Base-by-base conservation (phyloP, 192 early-diverging fungal species). In the Thoreauomyces humboldtii region DNA sequence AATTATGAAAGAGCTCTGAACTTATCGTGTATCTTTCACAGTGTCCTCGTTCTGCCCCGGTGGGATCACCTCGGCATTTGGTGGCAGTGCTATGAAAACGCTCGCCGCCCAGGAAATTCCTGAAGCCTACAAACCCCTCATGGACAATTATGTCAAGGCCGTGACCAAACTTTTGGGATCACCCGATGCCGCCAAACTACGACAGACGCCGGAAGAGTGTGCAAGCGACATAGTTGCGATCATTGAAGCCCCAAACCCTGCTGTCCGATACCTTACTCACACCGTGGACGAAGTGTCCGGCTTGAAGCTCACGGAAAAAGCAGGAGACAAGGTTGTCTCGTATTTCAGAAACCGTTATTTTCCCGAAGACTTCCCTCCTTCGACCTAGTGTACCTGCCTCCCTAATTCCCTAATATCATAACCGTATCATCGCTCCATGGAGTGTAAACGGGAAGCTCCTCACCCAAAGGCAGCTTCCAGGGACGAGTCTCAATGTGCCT, bases 191-290 rank as follows among this genome's bases (percentile, higher is more conserved):
- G 47, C 47, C 7, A 50, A 50, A 7, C 25, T 24, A 7, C 47
- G 47, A 7, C 47, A 50, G 47, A 50, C 47, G 11, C 47, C 47
- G 47, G 47, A 50, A 24, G 47, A 50, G 47, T 50, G 47, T 24
- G 47, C 47, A 24, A 24, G 15, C 12, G 47, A 50, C 22, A 24
- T 50, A 7, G 47, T 50, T 7, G 22, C 47, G 12, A 50, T 50
- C 22, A 50, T 50, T 50, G 22, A 50, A 24, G 22, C 47, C 12
- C 15, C 11, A 24, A 50, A 24, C 15, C 47, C 47, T 12, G 7
- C 9, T 12, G 47, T 24, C 15, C 47, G 47, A 7, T 50, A 50
- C 22, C 7, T 24, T 7, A 50, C 47, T 12, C 12, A 50, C 7
- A 50, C 11, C 47, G 47, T 50, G 47, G 7, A 50, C 15, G 47